These are phyloP conservation scores for Moniliella sp. DNA, from an alignment of 1,284 basidiomycete genomes.

Conservation along the genomic window DNA sequence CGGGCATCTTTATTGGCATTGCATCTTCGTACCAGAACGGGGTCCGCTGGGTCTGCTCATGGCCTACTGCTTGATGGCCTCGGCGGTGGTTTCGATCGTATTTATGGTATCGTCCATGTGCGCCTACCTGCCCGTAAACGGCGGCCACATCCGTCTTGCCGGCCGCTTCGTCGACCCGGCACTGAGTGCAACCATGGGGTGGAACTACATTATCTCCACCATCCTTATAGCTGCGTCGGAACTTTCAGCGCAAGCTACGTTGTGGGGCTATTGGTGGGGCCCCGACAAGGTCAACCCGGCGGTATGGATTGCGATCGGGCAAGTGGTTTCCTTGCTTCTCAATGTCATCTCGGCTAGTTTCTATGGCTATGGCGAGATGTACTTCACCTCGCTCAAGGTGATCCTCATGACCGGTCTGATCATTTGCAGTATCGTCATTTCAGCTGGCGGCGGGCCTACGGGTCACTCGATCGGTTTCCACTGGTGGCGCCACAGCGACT, in stretches of 20 bases:
- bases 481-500: slow-evolving; percentile 33
- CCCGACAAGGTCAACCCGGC: slow-evolving; percentile 43
- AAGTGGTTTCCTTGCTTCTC: slow-evolving; percentile 51
- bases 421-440: slow-evolving; percentile 21
- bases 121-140: slow-evolving; percentile 42
- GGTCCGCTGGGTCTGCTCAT: no score
- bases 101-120: slow-evolving; percentile 38
- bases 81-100: slow-evolving; percentile 36
- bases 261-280: slow-evolving; percentile 56
- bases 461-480: slow-evolving; percentile 19
- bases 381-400: slow-evolving; percentile 33
- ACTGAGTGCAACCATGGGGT: slow-evolving; percentile 42
- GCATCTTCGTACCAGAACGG: no score
- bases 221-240: slow-evolving; percentile 59
- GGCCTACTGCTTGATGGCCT: no score
- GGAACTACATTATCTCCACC: no score
- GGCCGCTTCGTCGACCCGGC: slow-evolving; percentile 59
- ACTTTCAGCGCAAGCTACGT: slow-evolving; percentile 50
- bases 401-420: slow-evolving; percentile 26
- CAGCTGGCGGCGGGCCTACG: slow-evolving; percentile 20
- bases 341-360: slow-evolving; percentile 46
- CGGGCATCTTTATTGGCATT: no score
- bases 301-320: slow-evolving; percentile 53
- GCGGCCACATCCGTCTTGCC: slow-evolving; percentile 57
- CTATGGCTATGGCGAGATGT: slow-evolving; percentile 36